Percentiles rank a stretch among this genome's conserved stretches.
phyloP scores from a whole-genome alignment of 805 yeast genomes.

The Candida stauntonica region DNA sequence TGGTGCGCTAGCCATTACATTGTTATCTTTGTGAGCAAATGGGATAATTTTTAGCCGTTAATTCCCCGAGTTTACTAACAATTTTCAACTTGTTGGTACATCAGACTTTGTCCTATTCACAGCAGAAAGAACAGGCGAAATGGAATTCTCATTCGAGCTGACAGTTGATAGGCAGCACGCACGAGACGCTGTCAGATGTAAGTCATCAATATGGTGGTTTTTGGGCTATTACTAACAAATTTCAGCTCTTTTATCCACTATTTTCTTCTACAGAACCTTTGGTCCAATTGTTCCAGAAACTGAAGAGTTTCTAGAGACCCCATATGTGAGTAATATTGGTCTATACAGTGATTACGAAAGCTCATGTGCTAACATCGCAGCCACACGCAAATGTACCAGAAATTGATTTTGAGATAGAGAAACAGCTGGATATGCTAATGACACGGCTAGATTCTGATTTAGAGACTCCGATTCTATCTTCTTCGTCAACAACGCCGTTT shows the following conservation, averaged over 20 bases:
- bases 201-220: conserved; percentile 17
- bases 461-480: conserved; percentile 18
- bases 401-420: conserved; percentile 41
- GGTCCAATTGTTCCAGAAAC: conserved; percentile 58
- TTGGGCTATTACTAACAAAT: conserved; percentile 3
- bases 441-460: conserved; percentile 23
- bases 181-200: conserved; percentile 51
- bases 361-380: conserved; percentile 25
- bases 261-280: conserved; percentile 64
- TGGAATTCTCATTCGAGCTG: conserved; percentile 44
- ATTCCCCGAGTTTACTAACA: too few relatives aligned
- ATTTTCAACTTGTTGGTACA: too few relatives aligned
- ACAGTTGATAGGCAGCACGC: conserved; percentile 50
- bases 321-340: conserved; percentile 37
- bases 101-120: too few relatives aligned
- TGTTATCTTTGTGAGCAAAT: too few relatives aligned
- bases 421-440: conserved; percentile 31
- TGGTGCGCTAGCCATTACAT: too few relatives aligned
- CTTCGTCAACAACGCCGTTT: conserved; percentile 19
- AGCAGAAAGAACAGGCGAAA: neutral
- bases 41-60: too few relatives aligned
- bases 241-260: conserved; percentile 56
- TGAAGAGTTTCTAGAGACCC: conserved; percentile 50
- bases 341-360: too few relatives aligned
- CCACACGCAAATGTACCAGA: conserved; percentile 33